These are phyloP conservation scores for Mycosphaerella arachidis DNA, from an alignment of 2,329 filamentous ascomycete genomes.

Conservation along the genomic window DNA sequence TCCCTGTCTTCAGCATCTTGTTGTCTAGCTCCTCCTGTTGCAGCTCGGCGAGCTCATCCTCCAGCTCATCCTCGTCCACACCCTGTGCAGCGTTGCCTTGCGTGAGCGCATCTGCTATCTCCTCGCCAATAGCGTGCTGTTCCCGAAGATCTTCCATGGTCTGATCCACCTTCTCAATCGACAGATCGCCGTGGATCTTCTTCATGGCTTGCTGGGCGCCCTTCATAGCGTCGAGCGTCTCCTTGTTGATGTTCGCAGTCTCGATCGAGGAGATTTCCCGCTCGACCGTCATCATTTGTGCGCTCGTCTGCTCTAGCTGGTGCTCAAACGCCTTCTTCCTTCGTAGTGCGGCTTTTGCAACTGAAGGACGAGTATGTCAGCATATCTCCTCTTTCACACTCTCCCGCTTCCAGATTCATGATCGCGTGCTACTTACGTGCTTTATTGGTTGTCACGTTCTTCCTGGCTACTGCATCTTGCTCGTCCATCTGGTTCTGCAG, in stretches of 20 bases:
- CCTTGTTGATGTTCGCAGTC: slow-evolving; percentile 96
- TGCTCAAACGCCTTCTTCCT: slow-evolving; percentile 94
- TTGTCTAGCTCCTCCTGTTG: slow-evolving; percentile 92
- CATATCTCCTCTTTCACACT: not conserved
- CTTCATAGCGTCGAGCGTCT: slow-evolving; percentile 92
- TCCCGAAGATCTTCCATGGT: slow-evolving; percentile 92
- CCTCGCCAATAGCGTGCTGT: slow-evolving; percentile 87
- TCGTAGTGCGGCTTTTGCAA: slow-evolving; percentile 81
- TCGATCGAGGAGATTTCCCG: slow-evolving; percentile 96
- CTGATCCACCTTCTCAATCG: slow-evolving; percentile 88
- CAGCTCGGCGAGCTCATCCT: slow-evolving; percentile 76
- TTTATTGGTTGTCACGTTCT: slow-evolving; percentile 86
- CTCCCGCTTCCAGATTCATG: not conserved
- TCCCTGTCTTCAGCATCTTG: slow-evolving; percentile 86
- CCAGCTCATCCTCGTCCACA: slow-evolving; percentile 82
- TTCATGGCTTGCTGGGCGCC: slow-evolving; percentile 86
- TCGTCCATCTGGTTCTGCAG: slow-evolving; percentile 88
- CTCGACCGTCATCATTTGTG: slow-evolving; percentile 88
- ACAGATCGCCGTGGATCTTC: slow-evolving; percentile 83
- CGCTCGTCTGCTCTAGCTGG: slow-evolving; percentile 81
- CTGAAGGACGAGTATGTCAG: slow-evolving; percentile 45
- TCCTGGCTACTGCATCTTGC: slow-evolving; percentile 81
- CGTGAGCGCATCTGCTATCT: slow-evolving; percentile 83
- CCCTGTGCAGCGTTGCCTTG: slow-evolving; percentile 60
- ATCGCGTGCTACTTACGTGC: slow-evolving; percentile 59